Percentiles rank a stretch among this genome's conserved stretches.
These are phyloP conservation scores for Micractinium conductrix DNA, from an alignment of 139 green algal genomes.

Conservation along the genomic window DNA sequence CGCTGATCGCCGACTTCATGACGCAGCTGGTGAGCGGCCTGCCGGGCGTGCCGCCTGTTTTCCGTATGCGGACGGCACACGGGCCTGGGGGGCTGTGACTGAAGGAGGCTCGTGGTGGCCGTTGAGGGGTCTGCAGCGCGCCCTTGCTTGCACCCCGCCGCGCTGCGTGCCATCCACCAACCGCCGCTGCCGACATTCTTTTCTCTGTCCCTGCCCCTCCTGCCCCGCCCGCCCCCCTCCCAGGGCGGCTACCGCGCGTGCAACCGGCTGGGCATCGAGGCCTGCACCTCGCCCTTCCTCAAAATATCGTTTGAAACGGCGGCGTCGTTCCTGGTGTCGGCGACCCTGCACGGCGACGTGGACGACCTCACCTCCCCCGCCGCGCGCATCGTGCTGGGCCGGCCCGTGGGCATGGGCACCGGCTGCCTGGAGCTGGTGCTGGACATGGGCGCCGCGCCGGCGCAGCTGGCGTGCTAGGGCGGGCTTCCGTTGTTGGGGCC, in stretches of 20 bases:
- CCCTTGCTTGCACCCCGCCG: no score
- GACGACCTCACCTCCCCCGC: constrained; percentile 81
- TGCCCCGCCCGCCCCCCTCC: background rate
- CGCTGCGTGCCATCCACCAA: no score
- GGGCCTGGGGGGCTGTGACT: no score
- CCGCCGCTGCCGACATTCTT: no score
- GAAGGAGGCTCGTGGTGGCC: no score
- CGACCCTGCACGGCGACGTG: constrained; percentile 76
- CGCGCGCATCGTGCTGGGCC: constrained; percentile 80
- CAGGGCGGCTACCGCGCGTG: constrained; percentile 86
- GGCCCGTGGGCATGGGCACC: constrained; percentile 75
- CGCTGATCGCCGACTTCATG: constrained; percentile 98
- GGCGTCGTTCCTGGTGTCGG: constrained; percentile 91
- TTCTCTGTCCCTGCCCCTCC: background rate
- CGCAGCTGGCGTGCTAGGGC: constrained; percentile 23
- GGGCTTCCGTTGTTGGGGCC: background rate
- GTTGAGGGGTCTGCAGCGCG: no score
- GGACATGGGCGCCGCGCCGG: constrained; percentile 6
- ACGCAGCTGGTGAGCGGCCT: constrained; percentile 77
- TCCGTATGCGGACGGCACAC: no score
- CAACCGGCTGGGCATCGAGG: constrained; percentile 93
- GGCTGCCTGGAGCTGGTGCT: constrained; percentile 60
- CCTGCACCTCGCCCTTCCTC: constrained; percentile 86
- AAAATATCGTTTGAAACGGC: constrained; percentile 99
- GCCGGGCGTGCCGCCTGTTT: no score